Percentiles rank a stretch among this genome's conserved stretches.
Conservation (phyloP, 805 yeast species). For the Saturnispora diversa region DNA sequence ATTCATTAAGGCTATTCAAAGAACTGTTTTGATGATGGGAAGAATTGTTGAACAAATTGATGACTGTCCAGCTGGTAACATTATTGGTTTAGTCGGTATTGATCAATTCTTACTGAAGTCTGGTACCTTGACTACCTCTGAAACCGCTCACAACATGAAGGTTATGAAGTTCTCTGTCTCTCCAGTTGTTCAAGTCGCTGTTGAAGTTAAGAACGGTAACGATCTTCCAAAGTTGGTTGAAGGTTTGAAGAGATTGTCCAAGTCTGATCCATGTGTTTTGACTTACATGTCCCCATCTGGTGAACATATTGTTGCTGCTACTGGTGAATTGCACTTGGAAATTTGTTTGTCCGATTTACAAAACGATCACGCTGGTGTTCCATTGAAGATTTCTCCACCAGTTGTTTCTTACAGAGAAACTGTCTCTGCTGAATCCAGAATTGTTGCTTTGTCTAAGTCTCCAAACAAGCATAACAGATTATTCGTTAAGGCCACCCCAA, state of each 20-base stretch:
- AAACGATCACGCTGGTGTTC: constrained; percentile 99
- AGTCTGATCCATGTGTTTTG: constrained; percentile 98
- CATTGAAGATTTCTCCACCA: constrained; percentile 95
- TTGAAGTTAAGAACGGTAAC: constrained; percentile 98
- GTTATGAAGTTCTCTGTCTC: constrained; percentile 99
- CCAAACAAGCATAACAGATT: constrained; percentile 99
- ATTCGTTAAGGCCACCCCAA: constrained; percentile 94
- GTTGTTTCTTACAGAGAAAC: constrained; percentile 99
- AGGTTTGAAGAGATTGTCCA: constrained; percentile 99
- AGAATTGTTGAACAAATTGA: constrained; percentile 96
- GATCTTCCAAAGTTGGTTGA: constrained; percentile 99
- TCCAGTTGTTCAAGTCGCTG: constrained; percentile 99
- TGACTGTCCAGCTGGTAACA: constrained; percentile 99
- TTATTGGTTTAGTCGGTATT: constrained; percentile 99
- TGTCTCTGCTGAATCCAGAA: constrained; percentile 86
- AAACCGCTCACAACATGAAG: constrained; percentile 97
- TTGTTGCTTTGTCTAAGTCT: constrained; percentile 95
- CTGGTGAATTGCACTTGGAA: constrained; percentile 99
- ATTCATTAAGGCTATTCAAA: constrained; percentile 94
- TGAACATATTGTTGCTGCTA: constrained; percentile 99
- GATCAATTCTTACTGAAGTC: constrained; percentile 99
- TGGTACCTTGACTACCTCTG: constrained; percentile 97
- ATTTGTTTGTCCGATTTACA: constrained; percentile 93
- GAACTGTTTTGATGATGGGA: constrained; percentile 99
- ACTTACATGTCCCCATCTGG: constrained; percentile 84